These are phyloP conservation scores for Lactuca sativa DNA, from an alignment of 129 eudicot species.

Conservation along the genomic window DNA sequence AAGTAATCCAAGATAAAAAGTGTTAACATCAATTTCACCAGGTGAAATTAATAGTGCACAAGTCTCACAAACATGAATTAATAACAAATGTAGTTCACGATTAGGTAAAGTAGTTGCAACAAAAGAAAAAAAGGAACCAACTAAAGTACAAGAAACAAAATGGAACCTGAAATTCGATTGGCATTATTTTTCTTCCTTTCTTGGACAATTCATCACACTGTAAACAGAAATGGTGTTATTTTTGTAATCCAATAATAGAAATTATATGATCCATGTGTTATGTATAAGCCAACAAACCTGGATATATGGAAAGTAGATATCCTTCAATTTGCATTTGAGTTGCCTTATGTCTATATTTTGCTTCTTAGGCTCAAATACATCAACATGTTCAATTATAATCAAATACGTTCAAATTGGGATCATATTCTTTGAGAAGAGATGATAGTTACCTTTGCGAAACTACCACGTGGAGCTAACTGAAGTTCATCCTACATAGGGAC, in stretches of 20 bases:
- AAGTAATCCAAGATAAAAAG: too few species aligned
- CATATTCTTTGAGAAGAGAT: not conserved
- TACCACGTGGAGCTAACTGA: constrained; percentile 43
- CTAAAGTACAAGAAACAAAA: not conserved
- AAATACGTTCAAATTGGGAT: constrained; percentile 6
- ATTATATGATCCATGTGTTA: not conserved
- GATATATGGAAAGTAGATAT: constrained; percentile 84
- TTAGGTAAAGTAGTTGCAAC: not conserved
- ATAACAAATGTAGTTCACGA: constrained; percentile 8
- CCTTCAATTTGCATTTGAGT: constrained; percentile 64
- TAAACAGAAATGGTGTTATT: constrained; percentile 16
- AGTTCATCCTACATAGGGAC: constrained; percentile 51
- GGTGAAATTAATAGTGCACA: not conserved
- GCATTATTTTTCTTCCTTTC: constrained; percentile 53
- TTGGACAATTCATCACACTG: constrained; percentile 74
- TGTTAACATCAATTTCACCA: too few species aligned
- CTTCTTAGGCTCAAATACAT: constrained; percentile 56
- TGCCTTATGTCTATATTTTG: constrained; percentile 27
- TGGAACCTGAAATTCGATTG: constrained; percentile 61
- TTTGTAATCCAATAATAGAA: not conserved
- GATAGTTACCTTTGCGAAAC: constrained; percentile 62
- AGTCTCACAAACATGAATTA: not conserved
- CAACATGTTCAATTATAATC: constrained; percentile 47
- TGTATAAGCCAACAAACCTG: constrained; percentile 51
- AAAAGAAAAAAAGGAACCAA: not conserved